Evolutionary conservation across 2,329 filamentous ascomycete species (phyloP).

Genomic region (Aspergillus arachidicola): DNA sequence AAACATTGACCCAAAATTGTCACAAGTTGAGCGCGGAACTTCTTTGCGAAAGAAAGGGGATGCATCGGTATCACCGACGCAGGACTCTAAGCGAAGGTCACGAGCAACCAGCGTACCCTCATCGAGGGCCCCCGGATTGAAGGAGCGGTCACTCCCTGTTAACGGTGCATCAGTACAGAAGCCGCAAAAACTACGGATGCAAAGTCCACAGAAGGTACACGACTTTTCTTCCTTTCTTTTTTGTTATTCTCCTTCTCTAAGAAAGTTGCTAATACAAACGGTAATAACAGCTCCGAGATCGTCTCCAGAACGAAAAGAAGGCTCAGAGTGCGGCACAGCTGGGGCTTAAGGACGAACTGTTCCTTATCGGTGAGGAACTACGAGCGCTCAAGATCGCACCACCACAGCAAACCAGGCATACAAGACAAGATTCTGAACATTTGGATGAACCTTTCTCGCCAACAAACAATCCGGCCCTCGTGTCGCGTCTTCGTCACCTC

Average conservation of each 20-base stretch:
- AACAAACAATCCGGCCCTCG: constrained; percentile 26
- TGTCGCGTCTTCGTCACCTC: constrained; percentile 63
- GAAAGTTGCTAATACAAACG: neutral
- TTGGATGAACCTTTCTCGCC: constrained; percentile 21
- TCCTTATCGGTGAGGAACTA: constrained; percentile 80
- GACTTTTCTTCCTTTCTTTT: neutral
- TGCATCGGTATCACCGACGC: constrained; percentile 36
- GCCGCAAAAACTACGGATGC: constrained; percentile 69
- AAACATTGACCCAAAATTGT: constrained; percentile 39
- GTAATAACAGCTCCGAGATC: constrained; percentile 65
- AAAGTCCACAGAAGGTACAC: constrained; percentile 61
- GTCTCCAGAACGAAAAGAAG: constrained; percentile 78
- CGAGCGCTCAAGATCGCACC: constrained; percentile 47
- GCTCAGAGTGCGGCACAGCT: constrained; percentile 71
- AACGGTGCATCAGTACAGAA: constrained; percentile 62
- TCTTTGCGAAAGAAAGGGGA: constrained; percentile 36
- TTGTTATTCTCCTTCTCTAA: neutral
- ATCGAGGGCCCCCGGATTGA: constrained; percentile 38
- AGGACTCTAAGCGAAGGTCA: constrained; percentile 47
- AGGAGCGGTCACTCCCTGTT: constrained; percentile 34
- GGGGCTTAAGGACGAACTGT: constrained; percentile 72
- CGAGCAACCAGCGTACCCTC: constrained; percentile 56
- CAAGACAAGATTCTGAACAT: constrained; percentile 31
- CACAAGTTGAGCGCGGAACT: constrained; percentile 31
- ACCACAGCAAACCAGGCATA: constrained; percentile 37